phyloP scores from a whole-genome alignment of 2,329 filamentous ascomycete species.

The Scedosporium minutisporum region DNA sequence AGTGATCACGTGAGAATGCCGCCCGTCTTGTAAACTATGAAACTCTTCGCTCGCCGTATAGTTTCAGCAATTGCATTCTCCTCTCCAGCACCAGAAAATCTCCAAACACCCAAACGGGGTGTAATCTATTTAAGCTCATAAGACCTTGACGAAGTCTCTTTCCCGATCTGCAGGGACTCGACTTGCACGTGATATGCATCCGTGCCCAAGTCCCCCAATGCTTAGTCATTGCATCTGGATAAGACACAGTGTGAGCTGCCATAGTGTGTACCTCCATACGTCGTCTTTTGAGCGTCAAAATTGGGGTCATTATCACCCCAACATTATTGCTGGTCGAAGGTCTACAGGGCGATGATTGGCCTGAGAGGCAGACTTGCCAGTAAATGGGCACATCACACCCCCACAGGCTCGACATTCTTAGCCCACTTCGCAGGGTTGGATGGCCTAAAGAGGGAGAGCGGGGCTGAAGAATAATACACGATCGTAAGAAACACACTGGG shows the following conservation, averaged over 20 bases:
- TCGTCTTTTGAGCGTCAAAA: neutral
- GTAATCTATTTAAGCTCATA: neutral
- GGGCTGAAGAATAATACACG: too few relatives aligned
- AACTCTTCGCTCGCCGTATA: too few relatives aligned
- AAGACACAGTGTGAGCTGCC: neutral
- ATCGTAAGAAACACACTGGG: too few relatives aligned
- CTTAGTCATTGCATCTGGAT: neutral
- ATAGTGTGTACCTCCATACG: neutral
- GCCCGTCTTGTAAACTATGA: too few relatives aligned
- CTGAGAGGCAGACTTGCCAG: neutral
- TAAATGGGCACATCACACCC: neutral
- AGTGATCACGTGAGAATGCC: too few relatives aligned
- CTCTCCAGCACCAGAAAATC: too few relatives aligned
- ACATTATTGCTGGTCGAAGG: neutral
- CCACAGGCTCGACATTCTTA: neutral
- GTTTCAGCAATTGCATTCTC: too few relatives aligned
- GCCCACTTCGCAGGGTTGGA: neutral
- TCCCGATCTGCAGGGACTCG: neutral
- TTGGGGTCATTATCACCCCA: neutral
- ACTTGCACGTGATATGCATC: neutral
- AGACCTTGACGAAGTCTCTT: neutral
- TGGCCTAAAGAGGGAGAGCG: neutral
- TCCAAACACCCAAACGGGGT: neutral
- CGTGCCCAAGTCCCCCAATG: neutral
- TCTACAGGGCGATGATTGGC: neutral